Evolutionary conservation across 768 basidiomycete species (phyloP), one percentile per base, ranked within the genome.

Genomic region (Rickenella mellea): DNA sequence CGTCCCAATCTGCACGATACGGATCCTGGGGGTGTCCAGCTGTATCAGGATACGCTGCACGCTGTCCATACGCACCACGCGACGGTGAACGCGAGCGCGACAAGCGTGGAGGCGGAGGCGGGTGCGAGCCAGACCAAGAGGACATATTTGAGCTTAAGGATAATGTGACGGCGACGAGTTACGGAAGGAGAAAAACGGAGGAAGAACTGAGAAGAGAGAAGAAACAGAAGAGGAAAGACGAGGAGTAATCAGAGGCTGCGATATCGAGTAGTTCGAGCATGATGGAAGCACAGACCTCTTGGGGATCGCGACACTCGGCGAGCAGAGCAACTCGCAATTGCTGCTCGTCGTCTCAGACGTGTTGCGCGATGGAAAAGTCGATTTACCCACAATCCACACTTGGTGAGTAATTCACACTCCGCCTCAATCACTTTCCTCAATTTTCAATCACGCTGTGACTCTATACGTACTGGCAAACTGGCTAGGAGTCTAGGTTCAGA

Each of bases 271-370:
- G 80, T 76, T 17, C 80, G 82, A 78, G 83, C 84, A 87, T 86
- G 76, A 79, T 75, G 39, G 78, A 79, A 80, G 80, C 74, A 89
- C 85, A 84, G 85, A 89, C 85, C 85, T 89, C 83, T 82, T 78
- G 71, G 52, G 40, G 69, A 63, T 62, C 67, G 66, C 69, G 65
- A 66, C 63, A 68, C 68, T 40, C 40, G 30, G 19, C 28, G 40
- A 42, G 40, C 28, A 42, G 40, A 40, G 11, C 40, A 31, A 24
- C 26, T 24, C 28, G 31, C 19, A 3, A 11, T 15, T 36, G 33
- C 24, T 22, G 24, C 15, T 14, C 33, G 33, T 19, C 33, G 33
- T 22, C 33, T 11, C 19, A 17, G 33, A 19, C 33, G 33, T 36
- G 30, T 15, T 19, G 28, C 36, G 43, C 43, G 43, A 41, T 27